A percentile compares a stretch with the other conserved stretches of the same genome.
These are phyloP conservation scores for Guillardia theta DNA, from an alignment of 78 protist species.

Conservation along the genomic window DNA sequence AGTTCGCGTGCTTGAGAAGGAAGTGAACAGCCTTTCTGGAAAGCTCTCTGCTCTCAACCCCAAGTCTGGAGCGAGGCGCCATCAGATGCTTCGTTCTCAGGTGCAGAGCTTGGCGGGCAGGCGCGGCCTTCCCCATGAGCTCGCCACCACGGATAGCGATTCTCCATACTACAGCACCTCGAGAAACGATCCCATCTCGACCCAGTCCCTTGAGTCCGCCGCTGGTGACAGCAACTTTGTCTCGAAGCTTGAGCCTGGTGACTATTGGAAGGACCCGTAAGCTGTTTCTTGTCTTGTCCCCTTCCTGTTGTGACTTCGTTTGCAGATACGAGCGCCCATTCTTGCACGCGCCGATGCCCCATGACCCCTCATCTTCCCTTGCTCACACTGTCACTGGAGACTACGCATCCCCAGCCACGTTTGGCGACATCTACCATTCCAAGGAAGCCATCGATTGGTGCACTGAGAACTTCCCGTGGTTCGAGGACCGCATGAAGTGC, in stretches of 20 bases:
- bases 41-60: no score
- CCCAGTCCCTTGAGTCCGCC: background rate
- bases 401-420: conserved; percentile 10
- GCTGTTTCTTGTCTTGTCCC: background rate
- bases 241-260: background rate
- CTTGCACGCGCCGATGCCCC: background rate
- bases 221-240: background rate
- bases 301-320: background rate
- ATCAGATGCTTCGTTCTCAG: no score
- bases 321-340: background rate
- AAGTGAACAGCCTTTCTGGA: no score
- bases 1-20: no score
- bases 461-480: background rate
- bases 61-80: no score
- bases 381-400: conserved; percentile 7
- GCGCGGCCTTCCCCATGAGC: no score
- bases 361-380: conserved; percentile 23
- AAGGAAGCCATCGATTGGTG: conserved; percentile 24
- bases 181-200: no score
- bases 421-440: background rate
- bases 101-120: no score
- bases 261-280: conserved; percentile 32
- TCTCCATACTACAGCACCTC: no score
- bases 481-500: conserved; percentile 17
- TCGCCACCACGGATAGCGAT: no score